A percentile compares a stretch with the other conserved stretches of the same genome.
These are phyloP conservation scores for Colletotrichum costaricense DNA, from an alignment of 2,329 filamentous ascomycete genomes.

Conservation along the genomic window DNA sequence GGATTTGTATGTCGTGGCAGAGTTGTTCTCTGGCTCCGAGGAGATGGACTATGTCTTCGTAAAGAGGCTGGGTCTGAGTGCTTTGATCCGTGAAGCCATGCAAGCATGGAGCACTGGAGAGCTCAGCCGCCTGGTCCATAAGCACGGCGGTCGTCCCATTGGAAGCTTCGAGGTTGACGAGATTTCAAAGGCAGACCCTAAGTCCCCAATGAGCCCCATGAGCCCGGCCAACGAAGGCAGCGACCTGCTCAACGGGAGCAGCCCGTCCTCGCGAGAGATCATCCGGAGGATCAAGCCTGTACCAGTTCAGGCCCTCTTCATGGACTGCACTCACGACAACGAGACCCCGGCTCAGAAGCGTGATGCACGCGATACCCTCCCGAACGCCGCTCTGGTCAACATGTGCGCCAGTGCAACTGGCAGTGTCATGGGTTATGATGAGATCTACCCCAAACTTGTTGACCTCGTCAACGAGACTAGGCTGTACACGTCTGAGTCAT, in stretches of 20 bases:
- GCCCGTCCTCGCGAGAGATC: slow-evolving; percentile 66
- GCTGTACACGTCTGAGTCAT: slow-evolving; percentile 83
- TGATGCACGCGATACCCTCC: slow-evolving; percentile 91
- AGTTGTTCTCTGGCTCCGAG: slow-evolving; percentile 95
- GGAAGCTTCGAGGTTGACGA: slow-evolving; percentile 98
- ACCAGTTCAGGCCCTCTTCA: slow-evolving; percentile 93
- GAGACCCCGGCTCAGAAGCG: slow-evolving; percentile 96
- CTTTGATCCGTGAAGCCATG: slow-evolving; percentile 96
- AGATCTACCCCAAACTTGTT: slow-evolving; percentile 93
- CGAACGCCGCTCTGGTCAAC: slow-evolving; percentile 91
- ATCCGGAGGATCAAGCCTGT: slow-evolving; percentile 87
- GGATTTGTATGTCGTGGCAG: slow-evolving; percentile 91
- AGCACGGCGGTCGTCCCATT: slow-evolving; percentile 92
- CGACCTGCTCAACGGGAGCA: slow-evolving; percentile 43
- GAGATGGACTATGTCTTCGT: slow-evolving; percentile 97
- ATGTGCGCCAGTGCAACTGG: slow-evolving; percentile 97
- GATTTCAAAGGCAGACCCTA: slow-evolving; percentile 71
- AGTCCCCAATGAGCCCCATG: slow-evolving; percentile 42
- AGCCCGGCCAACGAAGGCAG: slow-evolving; percentile 45
- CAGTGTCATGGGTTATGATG: slow-evolving; percentile 98
- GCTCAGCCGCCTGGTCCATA: slow-evolving; percentile 91
- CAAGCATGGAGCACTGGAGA: slow-evolving; percentile 97
- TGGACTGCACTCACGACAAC: slow-evolving; percentile 99
- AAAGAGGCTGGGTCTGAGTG: slow-evolving; percentile 89
- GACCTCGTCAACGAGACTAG: slow-evolving; percentile 92